These are phyloP conservation scores for Silene uniflora DNA, from an alignment of 148 eudicot genomes.

Conservation along the genomic window DNA sequence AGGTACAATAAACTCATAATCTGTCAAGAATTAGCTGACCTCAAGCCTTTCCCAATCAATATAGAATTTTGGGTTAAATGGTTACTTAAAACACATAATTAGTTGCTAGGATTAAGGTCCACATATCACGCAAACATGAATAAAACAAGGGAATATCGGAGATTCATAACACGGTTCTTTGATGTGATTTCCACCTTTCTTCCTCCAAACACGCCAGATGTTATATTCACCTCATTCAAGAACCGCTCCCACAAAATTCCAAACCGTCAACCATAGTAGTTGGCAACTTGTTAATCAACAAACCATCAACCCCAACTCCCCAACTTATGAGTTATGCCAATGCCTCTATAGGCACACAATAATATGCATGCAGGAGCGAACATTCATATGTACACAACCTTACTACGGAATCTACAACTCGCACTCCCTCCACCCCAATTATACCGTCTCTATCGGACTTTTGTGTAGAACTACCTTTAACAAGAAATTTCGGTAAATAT, in stretches of 20 bases:
- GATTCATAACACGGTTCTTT: background rate
- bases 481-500: too few species aligned
- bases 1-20: background rate
- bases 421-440: background rate
- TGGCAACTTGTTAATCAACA: background rate
- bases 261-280: background rate
- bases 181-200: background rate
- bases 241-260: background rate
- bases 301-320: background rate
- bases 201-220: background rate
- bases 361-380: background rate
- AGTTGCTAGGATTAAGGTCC: background rate
- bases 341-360: background rate
- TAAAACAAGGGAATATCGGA: background rate
- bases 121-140: background rate
- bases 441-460: background rate
- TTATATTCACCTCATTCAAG: background rate
- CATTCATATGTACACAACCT: background rate
- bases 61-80: constrained; percentile 4
- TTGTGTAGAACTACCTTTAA: background rate
- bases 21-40: constrained; percentile 18
- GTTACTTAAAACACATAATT: constrained; percentile 12
- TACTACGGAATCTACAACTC: background rate
- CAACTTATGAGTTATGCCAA: background rate
- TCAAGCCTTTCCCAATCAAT: constrained; percentile 6